A percentile compares a stretch with the other conserved stretches of the same genome.
phyloP scores from a whole-genome alignment of 768 basidiomycete species.

The Amanita muscaria region DNA sequence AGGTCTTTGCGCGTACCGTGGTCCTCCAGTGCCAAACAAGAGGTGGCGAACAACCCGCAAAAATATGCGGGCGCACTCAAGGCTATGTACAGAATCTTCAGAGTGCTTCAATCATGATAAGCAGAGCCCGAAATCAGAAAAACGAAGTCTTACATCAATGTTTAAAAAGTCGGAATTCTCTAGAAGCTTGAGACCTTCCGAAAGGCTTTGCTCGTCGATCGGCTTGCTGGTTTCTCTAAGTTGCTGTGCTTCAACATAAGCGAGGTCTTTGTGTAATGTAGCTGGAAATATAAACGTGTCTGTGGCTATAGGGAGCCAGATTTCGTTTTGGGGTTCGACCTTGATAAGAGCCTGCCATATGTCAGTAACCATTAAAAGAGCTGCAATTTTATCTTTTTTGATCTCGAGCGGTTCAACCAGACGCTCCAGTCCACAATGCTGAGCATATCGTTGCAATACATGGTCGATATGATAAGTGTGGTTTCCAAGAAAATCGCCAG shows the following conservation, averaged over 20 bases:
- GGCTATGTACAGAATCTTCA: neutral
- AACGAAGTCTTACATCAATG: neutral
- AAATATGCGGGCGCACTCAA: neutral
- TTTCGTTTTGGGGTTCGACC: neutral
- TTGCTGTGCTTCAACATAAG: neutral
- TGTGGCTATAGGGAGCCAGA: neutral
- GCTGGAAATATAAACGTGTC: neutral
- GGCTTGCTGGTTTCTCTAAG: neutral
- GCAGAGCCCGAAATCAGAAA: neutral
- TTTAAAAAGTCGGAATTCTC: neutral
- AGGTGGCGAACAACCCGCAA: neutral
- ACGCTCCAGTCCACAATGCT: neutral
- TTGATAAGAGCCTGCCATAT: slow-evolving; percentile 1
- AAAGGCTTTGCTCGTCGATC: neutral
- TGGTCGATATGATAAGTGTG: neutral
- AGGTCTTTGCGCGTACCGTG: neutral
- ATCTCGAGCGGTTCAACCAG: neutral
- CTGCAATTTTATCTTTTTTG: slow-evolving; percentile 1
- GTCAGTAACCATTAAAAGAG: neutral
- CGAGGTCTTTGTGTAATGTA: neutral
- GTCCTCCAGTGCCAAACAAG: neutral
- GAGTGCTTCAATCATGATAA: neutral
- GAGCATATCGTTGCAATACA: neutral
- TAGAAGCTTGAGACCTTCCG: neutral
- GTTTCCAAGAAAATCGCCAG: neutral